A percentile compares a stretch with the other conserved stretches of the same genome.
These are phyloP conservation scores for Exophiala viscosa DNA, from an alignment of 2,329 filamentous ascomycete species.

Conservation along the genomic window DNA sequence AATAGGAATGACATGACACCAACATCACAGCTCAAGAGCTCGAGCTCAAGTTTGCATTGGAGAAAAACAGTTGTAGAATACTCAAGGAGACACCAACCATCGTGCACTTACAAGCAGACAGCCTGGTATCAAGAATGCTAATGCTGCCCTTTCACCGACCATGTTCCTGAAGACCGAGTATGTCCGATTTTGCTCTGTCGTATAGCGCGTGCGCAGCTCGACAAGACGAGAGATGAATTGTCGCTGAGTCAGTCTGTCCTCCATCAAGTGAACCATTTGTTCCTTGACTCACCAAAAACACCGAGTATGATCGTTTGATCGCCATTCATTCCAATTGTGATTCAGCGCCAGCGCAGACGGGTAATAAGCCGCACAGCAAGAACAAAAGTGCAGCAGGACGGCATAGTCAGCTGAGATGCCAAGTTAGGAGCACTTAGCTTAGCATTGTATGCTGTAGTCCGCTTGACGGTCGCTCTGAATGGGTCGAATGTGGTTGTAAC, in stretches of 20 bases:
- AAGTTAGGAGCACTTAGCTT: slow-evolving; percentile 19
- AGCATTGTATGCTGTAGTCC: neutral
- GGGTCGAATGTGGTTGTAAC: neutral
- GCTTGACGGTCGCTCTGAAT: neutral
- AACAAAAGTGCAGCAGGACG: neutral
- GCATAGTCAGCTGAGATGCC: slow-evolving; percentile 12
- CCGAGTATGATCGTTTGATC: neutral
- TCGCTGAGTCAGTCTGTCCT: slow-evolving; percentile 11
- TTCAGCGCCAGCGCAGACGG: neutral
- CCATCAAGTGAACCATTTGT: neutral
- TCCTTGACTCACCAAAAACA: slow-evolving; percentile 17
- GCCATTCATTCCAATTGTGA: neutral
- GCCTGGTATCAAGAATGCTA: slow-evolving; percentile 18
- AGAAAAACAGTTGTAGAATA: neutral
- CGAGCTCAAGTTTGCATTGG: neutral
- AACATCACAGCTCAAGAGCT: neutral
- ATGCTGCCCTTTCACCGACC: slow-evolving; percentile 12
- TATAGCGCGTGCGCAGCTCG: neutral
- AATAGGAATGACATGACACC: neutral
- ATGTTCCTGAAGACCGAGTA: neutral
- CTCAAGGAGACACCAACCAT: slow-evolving; percentile 19
- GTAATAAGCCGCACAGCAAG: too few species aligned
- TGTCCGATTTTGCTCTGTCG: neutral
- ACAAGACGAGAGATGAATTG: neutral
- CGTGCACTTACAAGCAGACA: slow-evolving; percentile 25